Conservation (phyloP, 1,284 basidiomycete species). For the Sphagnurus paluster region DNA sequence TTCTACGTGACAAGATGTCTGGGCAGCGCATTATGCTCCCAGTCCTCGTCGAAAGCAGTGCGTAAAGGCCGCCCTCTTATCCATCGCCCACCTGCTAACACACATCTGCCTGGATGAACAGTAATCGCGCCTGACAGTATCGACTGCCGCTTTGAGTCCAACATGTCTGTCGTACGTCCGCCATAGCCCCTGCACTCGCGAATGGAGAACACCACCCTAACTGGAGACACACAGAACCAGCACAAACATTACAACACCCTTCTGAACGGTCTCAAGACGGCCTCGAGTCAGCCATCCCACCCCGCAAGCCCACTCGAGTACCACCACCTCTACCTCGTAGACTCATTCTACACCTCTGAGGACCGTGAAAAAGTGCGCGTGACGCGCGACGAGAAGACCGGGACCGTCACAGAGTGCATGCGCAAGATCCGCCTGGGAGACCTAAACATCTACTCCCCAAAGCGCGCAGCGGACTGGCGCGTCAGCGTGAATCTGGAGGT, state of each 20-base stretch:
- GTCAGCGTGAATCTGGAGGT: slow-evolving; percentile 90
- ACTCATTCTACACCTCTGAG: slow-evolving; percentile 73
- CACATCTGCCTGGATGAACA: slow-evolving; percentile 22
- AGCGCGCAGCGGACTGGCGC: slow-evolving; percentile 85
- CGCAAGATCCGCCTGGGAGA: slow-evolving; percentile 85
- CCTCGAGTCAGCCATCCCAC: slow-evolving; percentile 50
- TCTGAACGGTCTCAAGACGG: slow-evolving; percentile 74
- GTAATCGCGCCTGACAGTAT: slow-evolving; percentile 51
- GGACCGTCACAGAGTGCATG: slow-evolving; percentile 64
- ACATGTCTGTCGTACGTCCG: slow-evolving; percentile 80
- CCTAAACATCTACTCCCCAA: slow-evolving; percentile 86
- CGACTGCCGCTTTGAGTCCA: slow-evolving; percentile 84
- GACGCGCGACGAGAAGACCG: slow-evolving; percentile 78
- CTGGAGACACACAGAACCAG: slow-evolving; percentile 56
- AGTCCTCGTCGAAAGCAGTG: slow-evolving; percentile 86
- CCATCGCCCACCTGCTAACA: slow-evolving; percentile 11
- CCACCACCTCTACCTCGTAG: slow-evolving; percentile 77
- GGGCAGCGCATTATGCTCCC: slow-evolving; percentile 70
- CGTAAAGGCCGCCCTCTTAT: slow-evolving; percentile 34
- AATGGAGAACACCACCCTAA: slow-evolving; percentile 6
- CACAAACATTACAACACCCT: slow-evolving; percentile 86
- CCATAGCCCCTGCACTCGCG: slow-evolving; percentile 1
- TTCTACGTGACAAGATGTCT: slow-evolving; percentile 62
- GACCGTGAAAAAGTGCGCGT: slow-evolving; percentile 78
- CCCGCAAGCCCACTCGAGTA: slow-evolving; percentile 68